Evolutionary conservation across 768 basidiomycete genomes (phyloP).

Genomic region (Lentinula raphanica): DNA sequence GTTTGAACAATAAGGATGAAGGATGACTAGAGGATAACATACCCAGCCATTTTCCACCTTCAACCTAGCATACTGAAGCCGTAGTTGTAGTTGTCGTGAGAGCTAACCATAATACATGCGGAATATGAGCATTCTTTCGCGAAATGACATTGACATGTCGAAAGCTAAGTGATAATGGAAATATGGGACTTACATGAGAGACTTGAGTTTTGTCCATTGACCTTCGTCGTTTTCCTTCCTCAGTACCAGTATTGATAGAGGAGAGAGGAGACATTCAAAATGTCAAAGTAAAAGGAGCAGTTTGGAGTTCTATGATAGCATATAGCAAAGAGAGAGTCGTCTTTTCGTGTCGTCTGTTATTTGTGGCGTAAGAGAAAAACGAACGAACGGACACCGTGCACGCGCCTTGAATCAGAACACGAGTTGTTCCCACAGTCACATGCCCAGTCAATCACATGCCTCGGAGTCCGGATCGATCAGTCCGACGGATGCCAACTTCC

Average conservation of each 20-base stretch:
- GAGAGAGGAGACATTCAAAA: not conserved
- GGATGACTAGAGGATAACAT: slow-evolving; percentile 18
- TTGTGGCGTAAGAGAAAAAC: no score
- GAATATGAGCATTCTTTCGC: no score
- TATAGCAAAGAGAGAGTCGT: no score
- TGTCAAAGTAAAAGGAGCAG: no score
- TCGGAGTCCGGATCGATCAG: not conserved
- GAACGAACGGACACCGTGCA: no score
- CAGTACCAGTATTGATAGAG: not conserved
- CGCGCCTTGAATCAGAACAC: no score
- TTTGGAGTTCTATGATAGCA: not conserved
- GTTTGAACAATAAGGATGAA: slow-evolving; percentile 5
- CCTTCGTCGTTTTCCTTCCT: slow-evolving; percentile 1
- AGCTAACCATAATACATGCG: no score
- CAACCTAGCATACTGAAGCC: slow-evolving; percentile 70
- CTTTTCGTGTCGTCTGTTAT: no score
- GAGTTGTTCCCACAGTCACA: not conserved
- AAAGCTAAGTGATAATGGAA: no score
- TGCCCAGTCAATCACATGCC: no score
- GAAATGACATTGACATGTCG: no score
- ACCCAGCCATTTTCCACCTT: slow-evolving; percentile 85
- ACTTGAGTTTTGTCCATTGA: slow-evolving; percentile 5
- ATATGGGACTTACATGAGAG: slow-evolving; percentile 8
- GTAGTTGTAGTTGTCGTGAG: slow-evolving; percentile 65
- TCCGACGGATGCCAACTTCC: not conserved